Base-by-base conservation (phyloP, 2,329 filamentous ascomycete genomes). In the Acrocalymma vagum region DNA sequence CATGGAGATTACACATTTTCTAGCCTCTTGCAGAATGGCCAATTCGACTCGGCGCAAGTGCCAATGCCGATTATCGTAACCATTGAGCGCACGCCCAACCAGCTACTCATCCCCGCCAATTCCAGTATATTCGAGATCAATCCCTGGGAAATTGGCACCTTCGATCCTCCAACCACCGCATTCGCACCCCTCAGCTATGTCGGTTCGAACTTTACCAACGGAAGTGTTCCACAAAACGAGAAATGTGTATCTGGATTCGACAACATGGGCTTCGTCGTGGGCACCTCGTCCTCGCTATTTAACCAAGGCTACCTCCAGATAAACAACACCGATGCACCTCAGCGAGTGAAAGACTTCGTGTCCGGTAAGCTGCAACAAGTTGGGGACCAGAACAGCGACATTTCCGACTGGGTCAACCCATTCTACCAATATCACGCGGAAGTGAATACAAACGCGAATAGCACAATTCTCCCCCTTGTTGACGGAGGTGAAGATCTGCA, bases 261-360 rank as follows among this genome's bases (percentile, higher is more conserved):
- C 70, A 89, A 89, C 56, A 80, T 80, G 17, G 87, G 88, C 13
- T 95, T 80, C 62, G 75, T 94, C 17, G 88, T 93, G 80, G 90
- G 89, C 30, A 94, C 90, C 0, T 89, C 85, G 7, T 88, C 85
- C 1, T 85, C 87, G 1, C 78, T 95, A 1, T 95, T 95, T 77
- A 95, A 94, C 71, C 75, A 83, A 56, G 80, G 87, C 55, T 67
- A 93, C 8, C 74, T 90, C 3, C 70, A 82, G 10, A 76, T 91
- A 42, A 80, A 88, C 10, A 67, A 70, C n/a, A 65, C 81, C 3
- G 62, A 78, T 29, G 56, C 80, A 11, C 74, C 73, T 4, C 59
- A 53, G 8, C 66, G 75, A 18, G 68, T 88, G 27, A 72, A 78
- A 37, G 52, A 73, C 4, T 75, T 78, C 20, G 53, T 87, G 17